Evolutionary conservation across 2,329 filamentous ascomycete species (phyloP).

Genomic region (Scedosporium dehoogii): DNA sequence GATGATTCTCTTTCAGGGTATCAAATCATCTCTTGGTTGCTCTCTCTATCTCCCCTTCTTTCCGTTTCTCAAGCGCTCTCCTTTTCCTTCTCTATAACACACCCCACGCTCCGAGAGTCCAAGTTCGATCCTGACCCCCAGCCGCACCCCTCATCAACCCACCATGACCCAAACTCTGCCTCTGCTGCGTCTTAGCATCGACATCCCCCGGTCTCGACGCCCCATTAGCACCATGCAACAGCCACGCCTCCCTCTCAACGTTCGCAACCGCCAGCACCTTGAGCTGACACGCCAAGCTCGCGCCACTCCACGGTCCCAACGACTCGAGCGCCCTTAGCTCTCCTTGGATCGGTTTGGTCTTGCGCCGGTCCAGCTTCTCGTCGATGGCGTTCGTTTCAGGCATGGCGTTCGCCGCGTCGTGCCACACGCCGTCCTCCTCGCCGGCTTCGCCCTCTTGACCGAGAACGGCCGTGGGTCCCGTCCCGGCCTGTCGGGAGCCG

Average conservation of each 20-base stretch:
- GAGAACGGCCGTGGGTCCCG: constrained; percentile 12
- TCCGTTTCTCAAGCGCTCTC: background rate
- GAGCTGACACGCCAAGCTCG: constrained; percentile 58
- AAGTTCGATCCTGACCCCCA: constrained; percentile 1
- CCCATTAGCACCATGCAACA: constrained; percentile 54
- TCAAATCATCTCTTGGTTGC: background rate
- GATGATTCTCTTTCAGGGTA: background rate
- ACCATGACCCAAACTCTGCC: constrained; percentile 55
- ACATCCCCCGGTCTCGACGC: constrained; percentile 51
- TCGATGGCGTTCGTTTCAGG: constrained; percentile 50
- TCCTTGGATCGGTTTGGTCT: constrained; percentile 35
- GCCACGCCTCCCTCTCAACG: constrained; percentile 62
- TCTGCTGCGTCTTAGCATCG: constrained; percentile 45
- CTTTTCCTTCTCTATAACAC: background rate
- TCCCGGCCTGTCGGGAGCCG: constrained; percentile 15
- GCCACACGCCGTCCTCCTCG: constrained; percentile 24
- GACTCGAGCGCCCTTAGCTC: constrained; percentile 57
- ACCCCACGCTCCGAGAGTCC: background rate
- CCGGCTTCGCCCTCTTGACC: constrained; percentile 14
- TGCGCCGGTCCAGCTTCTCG: constrained; percentile 39
- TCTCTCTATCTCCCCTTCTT: background rate
- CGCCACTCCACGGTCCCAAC: constrained; percentile 65
- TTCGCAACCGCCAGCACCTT: constrained; percentile 59
- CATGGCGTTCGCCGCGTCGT: constrained; percentile 30
- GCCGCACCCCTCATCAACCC: constrained; percentile 22